Percentiles rank a stretch among this genome's conserved stretches.
Conservation (phyloP, 371 early-diverging fungal species). For the Funneliformis caledonium region DNA sequence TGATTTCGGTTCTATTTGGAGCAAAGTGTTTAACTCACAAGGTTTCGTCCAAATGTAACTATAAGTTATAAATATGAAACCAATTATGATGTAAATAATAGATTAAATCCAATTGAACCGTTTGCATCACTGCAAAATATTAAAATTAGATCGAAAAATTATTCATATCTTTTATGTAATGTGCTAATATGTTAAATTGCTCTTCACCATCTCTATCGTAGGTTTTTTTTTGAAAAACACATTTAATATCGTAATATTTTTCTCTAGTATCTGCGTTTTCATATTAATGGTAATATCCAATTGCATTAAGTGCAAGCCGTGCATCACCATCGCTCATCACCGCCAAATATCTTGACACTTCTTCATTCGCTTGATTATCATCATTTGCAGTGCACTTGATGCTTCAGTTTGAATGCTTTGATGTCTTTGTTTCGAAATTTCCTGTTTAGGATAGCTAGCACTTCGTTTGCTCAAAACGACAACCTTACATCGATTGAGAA, state of each 20-base stretch:
- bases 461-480: conserved; percentile 72
- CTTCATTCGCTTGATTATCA: conserved; percentile 48
- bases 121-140: conserved; percentile 35
- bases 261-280: conserved; percentile 1
- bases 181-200: conserved; percentile 91
- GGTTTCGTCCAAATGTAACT: no score
- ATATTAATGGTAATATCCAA: conserved; percentile 64
- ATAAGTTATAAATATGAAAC: not conserved
- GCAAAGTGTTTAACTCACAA: no score
- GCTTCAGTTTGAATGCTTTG: conserved; percentile 46
- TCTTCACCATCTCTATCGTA: conserved; percentile 88
- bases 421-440: conserved; percentile 31
- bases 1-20: no score
- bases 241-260: conserved; percentile 51
- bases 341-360: conserved; percentile 62
- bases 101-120: conserved; percentile 3
- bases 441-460: conserved; percentile 56
- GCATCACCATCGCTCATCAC: conserved; percentile 75
- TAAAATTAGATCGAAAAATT: not conserved
- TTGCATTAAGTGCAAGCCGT: conserved; percentile 69
- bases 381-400: conserved; percentile 44
- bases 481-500: conserved; percentile 81
- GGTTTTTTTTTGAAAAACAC: conserved; percentile 74
- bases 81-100: not conserved
- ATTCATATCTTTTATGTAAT: conserved; percentile 71